These are phyloP conservation scores for Podaxis sp. DNA, from an alignment of 768 basidiomycete species.

Conservation along the genomic window DNA sequence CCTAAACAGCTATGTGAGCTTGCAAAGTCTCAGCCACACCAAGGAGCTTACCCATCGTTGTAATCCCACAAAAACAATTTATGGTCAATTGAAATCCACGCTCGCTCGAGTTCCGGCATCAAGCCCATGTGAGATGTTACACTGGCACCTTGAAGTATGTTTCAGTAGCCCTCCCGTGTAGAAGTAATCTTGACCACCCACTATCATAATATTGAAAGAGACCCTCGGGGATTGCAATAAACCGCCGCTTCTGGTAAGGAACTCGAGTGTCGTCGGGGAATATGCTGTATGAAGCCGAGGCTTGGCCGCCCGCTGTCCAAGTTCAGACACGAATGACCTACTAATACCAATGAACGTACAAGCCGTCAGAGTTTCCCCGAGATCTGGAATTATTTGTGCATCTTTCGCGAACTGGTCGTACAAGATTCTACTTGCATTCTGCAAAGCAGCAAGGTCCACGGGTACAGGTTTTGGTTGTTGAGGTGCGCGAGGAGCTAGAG, in stretches of 20 bases:
- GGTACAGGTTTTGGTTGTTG: conserved; percentile 31
- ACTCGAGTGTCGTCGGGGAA: conserved; percentile 77
- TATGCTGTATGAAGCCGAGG: conserved; percentile 76
- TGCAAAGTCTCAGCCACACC: neutral
- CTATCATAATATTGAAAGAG: conserved; percentile 80
- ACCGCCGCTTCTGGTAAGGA: conserved; percentile 76
- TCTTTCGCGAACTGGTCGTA: conserved; percentile 73
- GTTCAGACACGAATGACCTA: conserved; percentile 14
- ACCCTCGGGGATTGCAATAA: conserved; percentile 75
- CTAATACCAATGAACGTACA: conserved; percentile 39
- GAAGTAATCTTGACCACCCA: conserved; percentile 29
- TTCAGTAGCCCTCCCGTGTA: conserved; percentile 16
- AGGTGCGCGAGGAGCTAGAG: conserved; percentile 23
- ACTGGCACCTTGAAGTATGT: conserved; percentile 49
- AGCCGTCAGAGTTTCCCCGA: conserved; percentile 64
- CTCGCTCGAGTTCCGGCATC: conserved; percentile 89
- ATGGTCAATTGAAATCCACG: conserved; percentile 94
- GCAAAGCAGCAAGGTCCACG: conserved; percentile 62
- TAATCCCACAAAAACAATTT: conserved; percentile 98
- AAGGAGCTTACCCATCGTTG: conserved; percentile 72
- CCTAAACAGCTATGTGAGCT: conserved; percentile 34
- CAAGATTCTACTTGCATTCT: conserved; percentile 65
- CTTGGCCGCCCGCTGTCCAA: conserved; percentile 57
- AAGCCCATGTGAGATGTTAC: conserved; percentile 86
- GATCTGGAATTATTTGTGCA: conserved; percentile 70